Evolutionary conservation across 1,284 basidiomycete genomes (phyloP).

Genomic region (Fomes fomentarius): DNA sequence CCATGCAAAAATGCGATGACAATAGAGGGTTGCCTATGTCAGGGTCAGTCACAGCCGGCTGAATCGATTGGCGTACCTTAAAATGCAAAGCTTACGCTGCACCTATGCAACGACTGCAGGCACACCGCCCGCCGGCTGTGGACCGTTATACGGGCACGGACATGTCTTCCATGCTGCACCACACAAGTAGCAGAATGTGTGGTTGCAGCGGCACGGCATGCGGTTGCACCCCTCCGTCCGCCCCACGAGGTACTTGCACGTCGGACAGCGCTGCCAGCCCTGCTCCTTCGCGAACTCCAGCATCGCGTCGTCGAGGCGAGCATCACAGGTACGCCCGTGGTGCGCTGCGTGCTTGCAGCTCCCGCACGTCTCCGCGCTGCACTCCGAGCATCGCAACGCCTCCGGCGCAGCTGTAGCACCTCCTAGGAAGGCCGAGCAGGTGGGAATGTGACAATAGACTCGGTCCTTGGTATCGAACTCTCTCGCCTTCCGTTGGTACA

Average conservation of each 20-base stretch:
- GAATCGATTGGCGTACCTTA: too few relatives aligned
- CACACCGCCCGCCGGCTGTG: too few relatives aligned
- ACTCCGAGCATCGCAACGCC: conserved; percentile 7
- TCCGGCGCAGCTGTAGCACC: neutral
- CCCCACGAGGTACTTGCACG: conserved; percentile 44
- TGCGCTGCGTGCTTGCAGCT: conserved; percentile 24
- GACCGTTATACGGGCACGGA: conserved; percentile 34
- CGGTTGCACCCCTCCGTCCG: conserved; percentile 45
- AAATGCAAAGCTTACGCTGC: too few relatives aligned
- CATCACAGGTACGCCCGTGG: conserved; percentile 8
- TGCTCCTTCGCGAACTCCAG: conserved; percentile 34
- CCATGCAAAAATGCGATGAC: too few relatives aligned
- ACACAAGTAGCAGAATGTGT: conserved; percentile 46
- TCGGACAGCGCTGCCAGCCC: conserved; percentile 46
- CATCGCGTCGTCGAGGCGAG: conserved; percentile 19
- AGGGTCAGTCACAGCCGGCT: too few relatives aligned
- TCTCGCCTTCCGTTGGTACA: conserved; percentile 13
- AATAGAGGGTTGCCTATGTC: too few relatives aligned
- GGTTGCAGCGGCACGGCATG: conserved; percentile 47
- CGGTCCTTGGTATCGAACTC: conserved; percentile 19
- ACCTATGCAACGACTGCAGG: too few relatives aligned
- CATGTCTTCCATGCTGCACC: conserved; percentile 45
- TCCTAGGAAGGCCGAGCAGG: conserved; percentile 22
- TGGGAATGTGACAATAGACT: conserved; percentile 20
- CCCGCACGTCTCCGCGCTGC: conserved; percentile 14